Conservation (phyloP, 1,284 basidiomycete species). For the Boletus holoroseus region DNA sequence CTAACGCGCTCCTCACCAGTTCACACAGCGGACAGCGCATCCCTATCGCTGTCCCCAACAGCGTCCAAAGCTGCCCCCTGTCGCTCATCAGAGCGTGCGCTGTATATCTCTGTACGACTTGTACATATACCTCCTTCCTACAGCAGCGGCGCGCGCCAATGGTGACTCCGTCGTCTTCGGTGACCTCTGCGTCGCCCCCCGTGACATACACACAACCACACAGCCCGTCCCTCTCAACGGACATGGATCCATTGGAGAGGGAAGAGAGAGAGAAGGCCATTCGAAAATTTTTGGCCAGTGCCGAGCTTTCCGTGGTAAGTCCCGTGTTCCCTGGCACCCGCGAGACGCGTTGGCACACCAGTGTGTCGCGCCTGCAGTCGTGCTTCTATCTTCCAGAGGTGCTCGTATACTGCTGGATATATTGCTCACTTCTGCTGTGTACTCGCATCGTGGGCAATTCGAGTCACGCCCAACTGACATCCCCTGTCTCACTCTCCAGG, state of each 20-base stretch:
- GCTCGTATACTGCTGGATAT: background rate
- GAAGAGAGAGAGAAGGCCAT: slow-evolving; percentile 60
- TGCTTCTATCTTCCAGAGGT: background rate
- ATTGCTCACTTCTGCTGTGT: background rate
- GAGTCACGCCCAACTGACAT: slow-evolving; percentile 30
- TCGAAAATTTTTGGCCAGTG: slow-evolving; percentile 67
- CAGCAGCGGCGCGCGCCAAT: slow-evolving; percentile 43
- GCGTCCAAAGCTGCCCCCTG: background rate
- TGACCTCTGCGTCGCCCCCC: slow-evolving; percentile 71
- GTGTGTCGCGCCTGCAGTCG: slow-evolving; percentile 14
- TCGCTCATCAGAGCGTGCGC: slow-evolving; percentile 7
- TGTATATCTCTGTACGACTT: slow-evolving; percentile 9
- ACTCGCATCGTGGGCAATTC: slow-evolving; percentile 9
- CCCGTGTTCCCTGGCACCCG: slow-evolving; percentile 22
- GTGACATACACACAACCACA: slow-evolving; percentile 50
- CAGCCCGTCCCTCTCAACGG: slow-evolving; percentile 39
- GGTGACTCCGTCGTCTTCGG: slow-evolving; percentile 71
- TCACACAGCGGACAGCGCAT: slow-evolving; percentile 31
- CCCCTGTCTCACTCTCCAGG: slow-evolving; percentile 46
- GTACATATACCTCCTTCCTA: slow-evolving; percentile 11
- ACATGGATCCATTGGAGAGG: slow-evolving; percentile 39
- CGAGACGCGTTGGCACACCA: slow-evolving; percentile 43
- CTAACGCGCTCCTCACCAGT: slow-evolving; percentile 40
- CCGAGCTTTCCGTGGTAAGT: slow-evolving; percentile 71
- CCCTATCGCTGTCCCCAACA: slow-evolving; percentile 36